These are phyloP conservation scores for Samsoniella hepiali DNA, from an alignment of 2,329 filamentous ascomycete species.

Conservation along the genomic window DNA sequence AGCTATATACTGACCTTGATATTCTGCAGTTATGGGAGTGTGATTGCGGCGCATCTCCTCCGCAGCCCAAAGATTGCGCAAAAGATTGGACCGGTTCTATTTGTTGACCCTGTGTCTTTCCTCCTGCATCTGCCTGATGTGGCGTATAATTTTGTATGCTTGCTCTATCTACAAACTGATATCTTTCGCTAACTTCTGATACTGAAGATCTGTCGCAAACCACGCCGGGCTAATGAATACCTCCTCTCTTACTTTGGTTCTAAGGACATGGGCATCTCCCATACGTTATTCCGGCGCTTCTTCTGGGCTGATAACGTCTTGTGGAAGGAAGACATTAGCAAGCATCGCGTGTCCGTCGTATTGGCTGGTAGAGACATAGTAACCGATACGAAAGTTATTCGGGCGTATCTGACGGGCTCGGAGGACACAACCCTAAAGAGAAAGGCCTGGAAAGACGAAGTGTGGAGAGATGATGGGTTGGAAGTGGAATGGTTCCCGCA, in stretches of 20 bases:
- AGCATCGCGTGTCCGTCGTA: slow-evolving; percentile 43
- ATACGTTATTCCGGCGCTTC: slow-evolving; percentile 56
- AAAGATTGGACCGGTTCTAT: slow-evolving; percentile 46
- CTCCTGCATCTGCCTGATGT: slow-evolving; percentile 60
- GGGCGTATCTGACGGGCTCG: slow-evolving; percentile 45
- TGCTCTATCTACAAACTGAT: neutral
- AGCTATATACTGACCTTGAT: no score
- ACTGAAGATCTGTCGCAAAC: slow-evolving; percentile 36
- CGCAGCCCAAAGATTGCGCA: slow-evolving; percentile 25
- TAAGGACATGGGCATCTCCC: slow-evolving; percentile 56
- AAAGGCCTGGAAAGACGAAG: no score
- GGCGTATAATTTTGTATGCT: slow-evolving; percentile 55
- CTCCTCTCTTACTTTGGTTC: slow-evolving; percentile 59
- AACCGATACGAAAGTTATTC: slow-evolving; percentile 50
- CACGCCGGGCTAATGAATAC: slow-evolving; percentile 51
- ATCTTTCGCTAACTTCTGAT: slow-evolving; percentile 17
- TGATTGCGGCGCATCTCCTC: no score
- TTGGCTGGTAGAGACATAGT: slow-evolving; percentile 53
- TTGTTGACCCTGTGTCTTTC: slow-evolving; percentile 60
- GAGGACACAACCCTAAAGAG: slow-evolving; percentile 24
- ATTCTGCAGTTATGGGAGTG: no score
- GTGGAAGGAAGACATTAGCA: slow-evolving; percentile 54
- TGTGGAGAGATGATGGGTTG: slow-evolving; percentile 22
- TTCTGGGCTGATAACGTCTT: slow-evolving; percentile 61
- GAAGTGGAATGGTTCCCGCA: slow-evolving; percentile 53